Evolutionary conservation across 768 basidiomycete genomes (phyloP), one percentile per base, ranked within the genome.

Genomic region (Amanita rubescens): DNA sequence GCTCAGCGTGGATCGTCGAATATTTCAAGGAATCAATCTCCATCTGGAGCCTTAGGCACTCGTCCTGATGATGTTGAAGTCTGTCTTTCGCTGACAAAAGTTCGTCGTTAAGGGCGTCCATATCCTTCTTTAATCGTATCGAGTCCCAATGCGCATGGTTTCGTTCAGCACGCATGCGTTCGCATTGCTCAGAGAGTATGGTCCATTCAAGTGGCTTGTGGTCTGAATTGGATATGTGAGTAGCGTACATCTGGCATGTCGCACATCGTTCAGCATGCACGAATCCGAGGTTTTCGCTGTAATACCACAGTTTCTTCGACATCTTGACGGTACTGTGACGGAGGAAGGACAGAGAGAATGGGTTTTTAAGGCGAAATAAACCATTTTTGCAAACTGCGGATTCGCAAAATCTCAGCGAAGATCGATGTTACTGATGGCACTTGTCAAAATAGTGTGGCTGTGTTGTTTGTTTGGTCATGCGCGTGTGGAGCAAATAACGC

Each of bases 141-240:
- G 27, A 38, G 4, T 19, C 9, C 5, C 24, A 10, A 19, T 17
- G 6, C 8, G 22, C 15, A 9, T 42, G n/a, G 32, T 51, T 51
- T 30, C 38, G 39, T 15, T 51, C 51, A n/a, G 51, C 39, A 9
- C 51, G 38, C 5, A 34, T 17, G 17, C 51, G 51, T 32, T 51
- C 51, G 41, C 38, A 43, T 9, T 51, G 39, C 20, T 51, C n/a
- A 4, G 33, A 24, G 5, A 42, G 38, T 15, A 51, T 17, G 2
- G 37, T 11, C 50, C 50, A 51, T 3, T 25, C 50, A 9, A 38
- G 50, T 30, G 50, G 50, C 20, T 22, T 39, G 46, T 48, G 46
- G 9, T 24, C n/a, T 11, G 39, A 39, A 4, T 33, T 17, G 22
- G 17, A 22, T 7, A 51, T 6, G 30, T 51, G 50, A 4, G 3